phyloP scores from a whole-genome alignment of 352 stramenopile species.

The Blastocystis sp. region DNA sequence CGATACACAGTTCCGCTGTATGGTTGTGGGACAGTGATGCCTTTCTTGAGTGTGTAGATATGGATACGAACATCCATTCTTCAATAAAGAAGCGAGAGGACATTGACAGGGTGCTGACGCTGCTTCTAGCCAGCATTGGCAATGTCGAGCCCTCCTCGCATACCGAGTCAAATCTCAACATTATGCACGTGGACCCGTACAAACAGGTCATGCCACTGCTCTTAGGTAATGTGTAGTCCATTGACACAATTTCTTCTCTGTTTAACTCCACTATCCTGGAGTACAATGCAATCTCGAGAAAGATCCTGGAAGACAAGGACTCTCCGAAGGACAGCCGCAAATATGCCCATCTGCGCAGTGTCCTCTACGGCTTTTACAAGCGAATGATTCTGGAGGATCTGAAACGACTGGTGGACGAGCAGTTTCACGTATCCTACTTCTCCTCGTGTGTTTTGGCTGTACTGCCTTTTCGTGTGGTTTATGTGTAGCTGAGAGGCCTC shows the following conservation, averaged over 20 bases:
- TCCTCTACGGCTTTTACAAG: slow-evolving; percentile 12
- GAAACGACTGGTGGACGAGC: neutral
- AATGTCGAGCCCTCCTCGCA: neutral
- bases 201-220: neutral
- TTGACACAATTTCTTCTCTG: neutral
- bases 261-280: neutral
- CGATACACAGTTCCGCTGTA: too few relatives aligned
- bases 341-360: slow-evolving; percentile 9
- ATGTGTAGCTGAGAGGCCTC: slow-evolving; percentile 6
- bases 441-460: slow-evolving; percentile 1
- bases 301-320: slow-evolving; percentile 20
- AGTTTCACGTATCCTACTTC: neutral
- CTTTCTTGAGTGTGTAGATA: neutral
- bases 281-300: slow-evolving; percentile 1
- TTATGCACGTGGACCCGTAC: neutral
- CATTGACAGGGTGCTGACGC: slow-evolving; percentile 4
- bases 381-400: slow-evolving; percentile 29
- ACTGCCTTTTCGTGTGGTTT: neutral
- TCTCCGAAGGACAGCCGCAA: slow-evolving; percentile 33
- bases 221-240: neutral
- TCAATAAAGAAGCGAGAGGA: slow-evolving; percentile 36
- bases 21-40: neutral
- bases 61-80: neutral
- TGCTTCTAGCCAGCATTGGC: slow-evolving; percentile 2
- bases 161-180: neutral